Conservation (phyloP, 129 eudicot genomes). For the Chrysanthemum makinoi region DNA sequence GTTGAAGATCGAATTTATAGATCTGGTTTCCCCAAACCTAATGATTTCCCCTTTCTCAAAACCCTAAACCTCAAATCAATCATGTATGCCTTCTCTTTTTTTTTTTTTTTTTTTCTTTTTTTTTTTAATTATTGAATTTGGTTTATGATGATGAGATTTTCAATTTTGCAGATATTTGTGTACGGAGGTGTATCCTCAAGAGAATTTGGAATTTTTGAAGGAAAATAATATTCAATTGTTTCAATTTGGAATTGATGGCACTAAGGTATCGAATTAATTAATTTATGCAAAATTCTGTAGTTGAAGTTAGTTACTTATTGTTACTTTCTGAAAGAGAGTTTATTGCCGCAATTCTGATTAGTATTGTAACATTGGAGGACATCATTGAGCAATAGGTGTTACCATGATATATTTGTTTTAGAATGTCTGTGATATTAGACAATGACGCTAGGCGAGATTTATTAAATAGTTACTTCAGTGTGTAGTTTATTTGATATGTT, state of each 20-base stretch:
- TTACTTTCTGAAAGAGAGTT: no score
- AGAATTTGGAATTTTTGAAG: constrained; percentile 45
- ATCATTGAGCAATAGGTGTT: no score
- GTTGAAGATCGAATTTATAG: constrained; percentile 61
- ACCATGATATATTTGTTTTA: no score
- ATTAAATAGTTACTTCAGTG: no score
- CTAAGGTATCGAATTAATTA: constrained; percentile 41
- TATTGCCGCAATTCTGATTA: background rate
- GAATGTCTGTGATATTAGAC: no score
- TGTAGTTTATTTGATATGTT: no score
- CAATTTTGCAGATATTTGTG: constrained; percentile 47
- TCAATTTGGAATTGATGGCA: constrained; percentile 71
- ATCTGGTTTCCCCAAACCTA: constrained; percentile 59
- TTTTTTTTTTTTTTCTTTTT: background rate
- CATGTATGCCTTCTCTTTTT: constrained; percentile 35
- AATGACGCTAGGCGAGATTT: no score
- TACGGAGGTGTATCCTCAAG: constrained; percentile 54
- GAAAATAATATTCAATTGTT: constrained; percentile 46
- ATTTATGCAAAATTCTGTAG: background rate
- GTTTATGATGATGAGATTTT: background rate
- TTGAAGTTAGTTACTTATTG: background rate
- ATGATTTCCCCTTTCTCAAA: constrained; percentile 47
- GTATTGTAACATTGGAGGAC: no score
- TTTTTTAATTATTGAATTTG: background rate
- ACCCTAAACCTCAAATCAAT: constrained; percentile 49